Percentiles rank a stretch among this genome's conserved stretches.
These are phyloP conservation scores for Haplosporangium sp. DNA, from an alignment of 371 early-diverging fungal species.

Conservation along the genomic window DNA sequence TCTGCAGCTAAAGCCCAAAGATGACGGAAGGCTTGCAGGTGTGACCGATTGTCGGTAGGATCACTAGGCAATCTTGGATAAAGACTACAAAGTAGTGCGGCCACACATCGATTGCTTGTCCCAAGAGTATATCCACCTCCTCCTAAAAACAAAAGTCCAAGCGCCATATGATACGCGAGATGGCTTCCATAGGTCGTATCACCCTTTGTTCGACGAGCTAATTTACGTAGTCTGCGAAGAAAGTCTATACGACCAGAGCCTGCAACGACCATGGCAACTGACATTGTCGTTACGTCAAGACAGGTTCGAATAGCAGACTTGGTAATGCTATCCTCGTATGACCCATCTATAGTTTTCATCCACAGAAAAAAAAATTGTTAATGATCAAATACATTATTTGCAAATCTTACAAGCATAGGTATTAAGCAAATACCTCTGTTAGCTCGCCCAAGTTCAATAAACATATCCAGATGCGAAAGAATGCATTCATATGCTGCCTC, in stretches of 20 bases:
- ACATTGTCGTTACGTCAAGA: conserved; percentile 73
- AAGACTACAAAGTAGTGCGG: conserved; percentile 77
- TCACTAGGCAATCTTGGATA: conserved; percentile 84
- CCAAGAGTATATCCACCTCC: conserved; percentile 83
- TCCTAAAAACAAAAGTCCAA: conserved; percentile 87
- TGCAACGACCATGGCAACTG: conserved; percentile 83
- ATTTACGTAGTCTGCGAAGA: conserved; percentile 64
- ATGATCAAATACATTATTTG: not conserved
- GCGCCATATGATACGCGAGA: conserved; percentile 85
- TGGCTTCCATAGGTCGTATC: conserved; percentile 83
- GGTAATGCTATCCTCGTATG: conserved; percentile 70
- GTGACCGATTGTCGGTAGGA: conserved; percentile 77
- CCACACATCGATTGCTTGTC: conserved; percentile 75
- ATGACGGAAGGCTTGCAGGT: conserved; percentile 88
- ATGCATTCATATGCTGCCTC: conserved; percentile 63
- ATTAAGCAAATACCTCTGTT: conserved; percentile 13
- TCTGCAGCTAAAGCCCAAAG: conserved; percentile 90
- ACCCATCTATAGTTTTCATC: conserved; percentile 43
- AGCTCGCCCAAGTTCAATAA: conserved; percentile 54
- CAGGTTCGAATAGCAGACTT: conserved; percentile 66
- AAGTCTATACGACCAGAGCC: conserved; percentile 82
- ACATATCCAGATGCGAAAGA: conserved; percentile 62
- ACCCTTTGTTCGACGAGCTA: conserved; percentile 61
- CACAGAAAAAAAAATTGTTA: not conserved
- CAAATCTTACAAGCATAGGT: not conserved